Evolutionary conservation across 176 grass and related monocot genomes (phyloP), one percentile per base, ranked within the genome.

Genomic region (Eleusine indica): DNA sequence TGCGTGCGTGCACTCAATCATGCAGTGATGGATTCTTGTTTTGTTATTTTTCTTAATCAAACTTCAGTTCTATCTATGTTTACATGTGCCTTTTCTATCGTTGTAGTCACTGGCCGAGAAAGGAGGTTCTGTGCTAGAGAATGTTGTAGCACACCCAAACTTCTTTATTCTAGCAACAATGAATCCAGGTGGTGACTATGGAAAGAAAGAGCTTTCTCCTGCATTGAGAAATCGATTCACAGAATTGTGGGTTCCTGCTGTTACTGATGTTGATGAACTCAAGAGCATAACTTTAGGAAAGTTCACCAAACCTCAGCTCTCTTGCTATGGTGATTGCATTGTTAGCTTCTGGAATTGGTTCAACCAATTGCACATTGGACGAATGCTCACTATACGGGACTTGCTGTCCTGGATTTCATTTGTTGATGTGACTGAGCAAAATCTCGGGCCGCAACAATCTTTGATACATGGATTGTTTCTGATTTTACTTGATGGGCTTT

Each of bases 131-230:
- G 80, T 84, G 70, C 85, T 98, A 76, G 95, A 98, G 89, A 93
- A 88, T 75, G 90, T 98, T 83, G 85, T 86, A 64, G 92, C 95
- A 70, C 88, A 95, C 86, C 79, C 84, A 76, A 94, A 93, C 49
- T 98, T 98, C 65, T 91, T 95, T 79, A 81, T 98, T 64, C 92
- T 98, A 74, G 92, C 92, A 65, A 98, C 95, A 35, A 98, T 98
- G 95, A 98, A 98, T 73, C 95, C 95, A 65, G 92, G 95, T 78
- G 95, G 95, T 70, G 95, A 98, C 85, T 95, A 95, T 82, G 95
- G 95, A 41, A 98, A 98, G 80, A 98, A 95, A 86, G 95, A 98
- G 54, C 82, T 98, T 56, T 98, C 95, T 47, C 95, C 95, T 77
- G 92, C 95, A 66, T 74, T 98, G 62, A 66, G 95, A 83, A 98